phyloP scores from a whole-genome alignment of 2,329 filamentous ascomycete species.

The Fusarium tupiense region DNA sequence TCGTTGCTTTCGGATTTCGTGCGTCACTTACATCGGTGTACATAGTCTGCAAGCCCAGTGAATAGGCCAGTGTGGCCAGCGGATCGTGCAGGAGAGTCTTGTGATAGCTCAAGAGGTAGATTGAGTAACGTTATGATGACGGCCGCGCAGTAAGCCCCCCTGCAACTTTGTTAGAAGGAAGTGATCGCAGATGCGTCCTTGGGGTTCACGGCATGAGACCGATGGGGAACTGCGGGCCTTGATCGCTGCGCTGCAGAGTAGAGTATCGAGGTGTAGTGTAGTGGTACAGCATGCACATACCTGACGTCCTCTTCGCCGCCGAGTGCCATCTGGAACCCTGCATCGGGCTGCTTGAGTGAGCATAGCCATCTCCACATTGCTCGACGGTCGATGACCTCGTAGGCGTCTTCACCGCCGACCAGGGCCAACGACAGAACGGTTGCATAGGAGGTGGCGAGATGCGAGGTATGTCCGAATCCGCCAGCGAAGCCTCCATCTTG shows the following conservation, averaged over 20 bases:
- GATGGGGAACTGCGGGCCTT: constrained; percentile 23
- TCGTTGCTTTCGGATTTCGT: constrained; percentile 22
- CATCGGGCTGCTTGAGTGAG: constrained; percentile 83
- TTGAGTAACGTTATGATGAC: constrained; percentile 85
- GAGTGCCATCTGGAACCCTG: constrained; percentile 87
- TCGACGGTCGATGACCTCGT: constrained; percentile 80
- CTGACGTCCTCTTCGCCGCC: constrained; percentile 94
- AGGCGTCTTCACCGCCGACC: constrained; percentile 78
- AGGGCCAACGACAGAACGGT: constrained; percentile 80
- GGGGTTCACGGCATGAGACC: constrained; percentile 8
- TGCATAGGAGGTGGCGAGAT: constrained; percentile 91
- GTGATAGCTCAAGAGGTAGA: constrained; percentile 81
- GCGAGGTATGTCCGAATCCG: constrained; percentile 89
- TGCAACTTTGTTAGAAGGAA: constrained; percentile 47
- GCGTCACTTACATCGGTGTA: constrained; percentile 75
- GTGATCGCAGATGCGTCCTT: constrained; percentile 1
- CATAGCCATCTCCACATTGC: constrained; percentile 93
- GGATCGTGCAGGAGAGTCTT: constrained; percentile 73
- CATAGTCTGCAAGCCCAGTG: constrained; percentile 79
- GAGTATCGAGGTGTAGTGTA: constrained; percentile 1
- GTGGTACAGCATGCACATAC: constrained; percentile 56
- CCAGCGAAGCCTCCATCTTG: constrained; percentile 87
- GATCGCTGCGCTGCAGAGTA: constrained; percentile 17
- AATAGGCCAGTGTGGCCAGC: constrained; percentile 72
- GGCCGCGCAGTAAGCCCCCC: constrained; percentile 91